A percentile compares a stretch with the other conserved stretches of the same genome.
Evolutionary conservation across 768 basidiomycete genomes (phyloP).

Genomic region (Erythrobasidium yunnanense): DNA sequence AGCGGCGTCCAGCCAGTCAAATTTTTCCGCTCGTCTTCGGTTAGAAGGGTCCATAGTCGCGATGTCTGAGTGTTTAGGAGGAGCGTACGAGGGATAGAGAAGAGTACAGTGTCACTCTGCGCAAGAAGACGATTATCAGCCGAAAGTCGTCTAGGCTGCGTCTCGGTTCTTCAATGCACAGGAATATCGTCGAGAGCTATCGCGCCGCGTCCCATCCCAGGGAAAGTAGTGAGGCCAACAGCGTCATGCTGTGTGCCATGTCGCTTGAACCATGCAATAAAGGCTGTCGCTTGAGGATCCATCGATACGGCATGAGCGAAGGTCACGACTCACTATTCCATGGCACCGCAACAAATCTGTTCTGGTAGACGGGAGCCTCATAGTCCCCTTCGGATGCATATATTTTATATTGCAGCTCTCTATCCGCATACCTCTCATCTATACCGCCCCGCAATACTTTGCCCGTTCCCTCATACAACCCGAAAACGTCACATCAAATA

Average conservation of each 20-base stretch:
- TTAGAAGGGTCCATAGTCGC: constrained; percentile 52
- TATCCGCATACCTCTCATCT: too few relatives aligned
- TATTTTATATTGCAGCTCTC: too few relatives aligned
- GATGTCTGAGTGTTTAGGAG: constrained; percentile 73
- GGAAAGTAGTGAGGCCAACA: constrained; percentile 39
- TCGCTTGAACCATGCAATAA: constrained; percentile 16
- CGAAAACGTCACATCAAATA: too few relatives aligned
- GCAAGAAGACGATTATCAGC: neutral
- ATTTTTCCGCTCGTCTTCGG: constrained; percentile 55
- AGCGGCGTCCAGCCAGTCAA: constrained; percentile 72
- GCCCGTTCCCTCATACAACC: too few relatives aligned
- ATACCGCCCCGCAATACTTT: too few relatives aligned
- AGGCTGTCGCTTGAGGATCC: neutral
- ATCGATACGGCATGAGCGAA: too few relatives aligned
- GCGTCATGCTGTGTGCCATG: constrained; percentile 14
- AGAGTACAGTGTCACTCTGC: constrained; percentile 65
- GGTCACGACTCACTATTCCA: too few relatives aligned
- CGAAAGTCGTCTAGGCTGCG: neutral
- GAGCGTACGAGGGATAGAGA: constrained; percentile 65
- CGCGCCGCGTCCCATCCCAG: constrained; percentile 55
- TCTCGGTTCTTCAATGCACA: constrained; percentile 44
- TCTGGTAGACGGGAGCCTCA: too few relatives aligned
- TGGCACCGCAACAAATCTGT: too few relatives aligned
- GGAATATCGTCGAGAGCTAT: constrained; percentile 63
- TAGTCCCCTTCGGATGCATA: too few relatives aligned